Evolutionary conservation across 495 filamentous ascomycete species (phyloP).

Genomic region (Aspergillus nidulans): DNA sequence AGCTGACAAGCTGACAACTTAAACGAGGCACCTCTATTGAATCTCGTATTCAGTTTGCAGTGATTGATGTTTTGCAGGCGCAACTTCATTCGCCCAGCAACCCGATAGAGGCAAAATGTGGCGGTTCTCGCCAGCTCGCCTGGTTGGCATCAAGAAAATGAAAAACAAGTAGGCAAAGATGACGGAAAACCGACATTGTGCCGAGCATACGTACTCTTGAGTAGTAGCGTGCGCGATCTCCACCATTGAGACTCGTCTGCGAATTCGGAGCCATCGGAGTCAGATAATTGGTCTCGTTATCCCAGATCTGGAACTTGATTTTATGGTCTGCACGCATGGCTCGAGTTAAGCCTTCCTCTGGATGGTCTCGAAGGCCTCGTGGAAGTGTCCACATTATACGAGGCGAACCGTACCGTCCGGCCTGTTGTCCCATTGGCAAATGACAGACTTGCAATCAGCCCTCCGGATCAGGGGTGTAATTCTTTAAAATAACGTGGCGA

Average conservation of each 20-base stretch:
- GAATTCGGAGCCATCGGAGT: neutral
- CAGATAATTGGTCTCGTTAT: neutral
- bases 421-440: neutral
- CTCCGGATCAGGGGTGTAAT: neutral
- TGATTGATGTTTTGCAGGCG: neutral
- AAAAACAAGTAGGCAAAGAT: neutral
- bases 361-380: neutral
- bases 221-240: neutral
- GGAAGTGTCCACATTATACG: constrained; percentile 1
- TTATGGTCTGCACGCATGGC: neutral
- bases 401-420: constrained; percentile 12
- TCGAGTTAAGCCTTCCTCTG: neutral
- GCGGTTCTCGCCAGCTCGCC: neutral
- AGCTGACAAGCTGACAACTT: constrained; percentile 12
- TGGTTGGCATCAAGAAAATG: neutral
- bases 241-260: neutral
- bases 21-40: neutral
- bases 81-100: neutral
- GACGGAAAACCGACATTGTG: neutral
- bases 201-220: neutral
- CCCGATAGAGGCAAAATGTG: neutral
- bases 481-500: neutral
- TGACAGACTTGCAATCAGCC: neutral
- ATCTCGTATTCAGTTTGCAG: neutral
- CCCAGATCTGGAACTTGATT: neutral